phyloP scores from a whole-genome alignment of 768 basidiomycete species.

The Tulasnella sp. region DNA sequence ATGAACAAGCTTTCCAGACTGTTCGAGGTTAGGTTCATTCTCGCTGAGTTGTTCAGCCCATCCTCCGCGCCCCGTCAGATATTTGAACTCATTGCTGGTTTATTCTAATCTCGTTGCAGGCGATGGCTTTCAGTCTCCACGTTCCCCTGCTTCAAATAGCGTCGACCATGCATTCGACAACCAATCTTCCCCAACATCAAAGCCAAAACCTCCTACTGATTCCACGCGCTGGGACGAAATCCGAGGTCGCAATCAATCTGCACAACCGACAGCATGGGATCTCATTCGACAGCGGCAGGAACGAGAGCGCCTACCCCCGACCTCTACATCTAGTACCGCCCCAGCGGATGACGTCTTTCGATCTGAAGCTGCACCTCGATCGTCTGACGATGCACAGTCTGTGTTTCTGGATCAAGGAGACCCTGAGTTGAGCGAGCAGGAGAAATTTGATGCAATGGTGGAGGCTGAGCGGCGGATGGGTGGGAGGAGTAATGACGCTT shows the following conservation, averaged over 20 bases:
- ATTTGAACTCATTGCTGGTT: neutral
- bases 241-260: conserved; percentile 36
- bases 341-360: conserved; percentile 11
- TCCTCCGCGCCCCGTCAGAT: neutral
- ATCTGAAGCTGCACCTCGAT: too few species aligned
- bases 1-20: neutral
- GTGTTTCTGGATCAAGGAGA: conserved; percentile 11
- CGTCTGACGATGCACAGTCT: neutral
- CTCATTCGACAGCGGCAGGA: conserved; percentile 41
- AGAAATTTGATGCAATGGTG: conserved; percentile 46
- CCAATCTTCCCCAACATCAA: neutral
- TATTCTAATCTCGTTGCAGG: neutral
- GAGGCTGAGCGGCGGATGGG: conserved; percentile 43
- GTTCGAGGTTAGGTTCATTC: neutral
- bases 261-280: conserved; percentile 53
- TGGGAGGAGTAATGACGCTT: neutral
- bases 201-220: conserved; percentile 16
- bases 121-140: neutral
- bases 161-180: neutral
- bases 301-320: conserved; percentile 18
- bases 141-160: neutral
- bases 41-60: neutral
- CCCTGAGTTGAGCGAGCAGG: conserved; percentile 40
- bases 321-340: conserved; percentile 1
- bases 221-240: conserved; percentile 60